Evolutionary conservation across 1,139 yeast species (phyloP), one percentile per base, ranked within the genome.

Genomic region (Pichia sp.): DNA sequence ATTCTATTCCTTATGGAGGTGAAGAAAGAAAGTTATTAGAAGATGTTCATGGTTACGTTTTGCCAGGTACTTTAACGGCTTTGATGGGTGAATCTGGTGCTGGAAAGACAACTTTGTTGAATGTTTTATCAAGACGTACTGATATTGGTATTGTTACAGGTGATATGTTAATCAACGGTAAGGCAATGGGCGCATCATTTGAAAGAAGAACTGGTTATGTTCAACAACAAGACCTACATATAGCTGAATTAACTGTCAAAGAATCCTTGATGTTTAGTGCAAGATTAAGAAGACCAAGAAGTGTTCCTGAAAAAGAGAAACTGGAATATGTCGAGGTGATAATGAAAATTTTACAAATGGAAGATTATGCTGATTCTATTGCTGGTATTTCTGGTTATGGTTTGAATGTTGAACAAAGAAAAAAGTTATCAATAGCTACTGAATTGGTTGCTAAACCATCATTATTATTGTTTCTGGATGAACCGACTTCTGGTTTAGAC

Each of bases 21-120:
- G 24, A 37, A 64, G 48, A 57, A 7, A 60, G 70, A 56, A 64
- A 65, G 47, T 58, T 77, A 30, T 64, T 78, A 50, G 74, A 74
- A 51, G 61, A 69, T 52, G 68, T 78, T 39, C 74, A 74, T 52
- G 83, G 82, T 16, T 77, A 63, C 53, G 74, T 76, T 56, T 64
- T 66, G 40, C 80, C 82, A 2, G 82, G 82, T 37, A 71, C 73
- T 1, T 59, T 75, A 52, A 75, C 80, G 36, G 80, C 80, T 4
- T 59, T 79, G 39, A 78, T 79, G 83, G 85, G 85, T 46, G 83
- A 77, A 55, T 78, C 84, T 11, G 85, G 85, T 54, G 83, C 84
- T 35, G 85, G 85, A 59, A 79, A 79, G 58, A 78, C 85, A 0
- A 79, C 85, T 1, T 59, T 79, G 45, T 67, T 79, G 54, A 78